A percentile compares a stretch with the other conserved stretches of the same genome.
These are phyloP conservation scores for Saussurea involucrata DNA, from an alignment of 129 eudicot genomes.

Conservation along the genomic window DNA sequence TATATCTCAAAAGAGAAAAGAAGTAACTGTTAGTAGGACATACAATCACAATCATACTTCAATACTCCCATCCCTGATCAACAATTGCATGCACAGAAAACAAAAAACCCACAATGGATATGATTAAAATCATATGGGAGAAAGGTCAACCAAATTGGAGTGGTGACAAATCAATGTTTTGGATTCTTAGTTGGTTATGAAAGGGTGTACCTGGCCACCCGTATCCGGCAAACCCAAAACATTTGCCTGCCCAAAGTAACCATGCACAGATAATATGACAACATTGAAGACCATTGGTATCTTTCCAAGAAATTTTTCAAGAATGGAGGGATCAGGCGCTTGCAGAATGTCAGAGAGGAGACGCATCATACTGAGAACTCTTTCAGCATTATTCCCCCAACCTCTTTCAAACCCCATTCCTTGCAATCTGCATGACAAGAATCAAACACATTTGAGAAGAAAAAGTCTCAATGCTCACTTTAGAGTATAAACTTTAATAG, in stretches of 20 bases:
- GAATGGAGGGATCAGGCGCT: slow-evolving; percentile 90
- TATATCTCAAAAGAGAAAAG: slow-evolving; percentile 26
- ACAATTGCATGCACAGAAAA: neutral
- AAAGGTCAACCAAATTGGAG: neutral
- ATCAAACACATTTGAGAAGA: neutral
- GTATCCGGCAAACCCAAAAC: slow-evolving; percentile 98
- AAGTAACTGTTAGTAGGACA: neutral
- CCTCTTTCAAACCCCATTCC: slow-evolving; percentile 98
- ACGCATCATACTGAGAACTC: slow-evolving; percentile 76
- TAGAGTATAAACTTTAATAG: neutral
- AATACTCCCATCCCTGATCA: neutral
- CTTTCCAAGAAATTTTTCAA: slow-evolving; percentile 86
- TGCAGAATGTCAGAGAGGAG: slow-evolving; percentile 90
- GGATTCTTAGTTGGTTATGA: neutral
- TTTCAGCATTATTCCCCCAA: slow-evolving; percentile 87
- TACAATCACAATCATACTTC: neutral
- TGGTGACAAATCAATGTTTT: neutral
- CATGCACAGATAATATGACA: slow-evolving; percentile 86
- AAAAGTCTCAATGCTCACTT: neutral
- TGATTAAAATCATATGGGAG: neutral
- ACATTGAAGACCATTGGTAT: slow-evolving; percentile 95
- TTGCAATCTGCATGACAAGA: slow-evolving; percentile 60
- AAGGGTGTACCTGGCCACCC: slow-evolving; percentile 83
- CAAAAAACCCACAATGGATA: neutral
- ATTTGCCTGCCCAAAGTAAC: slow-evolving; percentile 98